Base-by-base conservation (phyloP, 169 alveolate genomes). In the Plasmodium reichenowi region DNA sequence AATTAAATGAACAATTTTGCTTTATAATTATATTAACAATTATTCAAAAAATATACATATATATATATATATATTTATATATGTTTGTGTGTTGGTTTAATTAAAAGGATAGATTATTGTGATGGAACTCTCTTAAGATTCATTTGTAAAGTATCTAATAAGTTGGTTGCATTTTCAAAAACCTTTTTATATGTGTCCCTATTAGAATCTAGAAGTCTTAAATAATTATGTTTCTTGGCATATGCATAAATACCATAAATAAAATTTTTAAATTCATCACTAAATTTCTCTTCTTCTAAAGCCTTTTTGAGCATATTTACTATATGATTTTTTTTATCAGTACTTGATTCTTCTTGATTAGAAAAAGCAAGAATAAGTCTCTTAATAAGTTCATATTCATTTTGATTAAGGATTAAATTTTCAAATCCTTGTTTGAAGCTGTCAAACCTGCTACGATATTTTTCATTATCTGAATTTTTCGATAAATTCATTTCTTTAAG, bases 201-300 rank as follows among this genome's bases (percentile, higher is more conserved):
- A 6, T 32, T 29, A 6, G 56, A 9, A 29, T 26, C 13, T n/a
- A 4, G 29, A 24, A 17, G 59, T 43, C 64, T 43, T 67, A 75
- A 75, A 38, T 75, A 60, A 52, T 15, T 74, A 38, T 74, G 59
- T 0, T 60, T 29, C 29, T 58, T 74, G 10, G 88, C 71, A 74
- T 58, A 74, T n/a, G 62, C 72, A 45, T 74, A 74, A 8, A 74
- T 38, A 62, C 72, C 73, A 74, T 56, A 56, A 52, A 38, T 24
- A n/a, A 74, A 32, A 63, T 58, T 74, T 45, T 74, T 43, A 32
- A 58, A 74, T 20, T 67, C 59, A 29, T 67, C 24, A 32, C 59
- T 24, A 67, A 67, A 67, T 38, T 29, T 29, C 2, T 67, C 17
- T 32, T 67, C 74, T n/a, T 38, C 13, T 32, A 67, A 67, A 32